These are phyloP conservation scores for Lepidium didymum DNA, from an alignment of 345 rosid species.

Conservation along the genomic window DNA sequence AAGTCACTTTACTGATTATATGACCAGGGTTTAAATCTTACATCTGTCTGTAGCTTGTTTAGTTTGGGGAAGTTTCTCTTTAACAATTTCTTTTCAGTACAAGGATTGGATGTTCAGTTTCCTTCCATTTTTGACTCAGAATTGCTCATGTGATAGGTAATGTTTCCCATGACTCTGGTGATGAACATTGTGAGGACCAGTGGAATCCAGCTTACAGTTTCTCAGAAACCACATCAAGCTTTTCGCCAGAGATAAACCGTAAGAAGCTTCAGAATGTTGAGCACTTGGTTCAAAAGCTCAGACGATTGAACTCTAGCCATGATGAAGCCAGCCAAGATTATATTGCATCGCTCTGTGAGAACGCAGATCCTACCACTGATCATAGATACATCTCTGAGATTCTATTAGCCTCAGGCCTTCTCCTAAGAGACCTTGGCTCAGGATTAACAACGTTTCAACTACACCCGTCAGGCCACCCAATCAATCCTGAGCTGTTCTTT, in stretches of 20 bases:
- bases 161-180: constrained; percentile 28
- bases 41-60: constrained; percentile 5
- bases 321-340: constrained; percentile 89
- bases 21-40: constrained; percentile 1
- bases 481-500: constrained; percentile 78
- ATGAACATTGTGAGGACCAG: constrained; percentile 40
- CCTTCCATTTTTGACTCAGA: constrained; percentile 24
- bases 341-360: constrained; percentile 89
- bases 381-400: constrained; percentile 94
- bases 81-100: not conserved
- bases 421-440: constrained; percentile 72
- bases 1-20: not conserved
- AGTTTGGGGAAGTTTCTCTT: not conserved
- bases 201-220: constrained; percentile 42
- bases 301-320: constrained; percentile 68
- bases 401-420: constrained; percentile 83
- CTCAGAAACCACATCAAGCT: constrained; percentile 33
- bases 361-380: constrained; percentile 54
- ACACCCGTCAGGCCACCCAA: constrained; percentile 80
- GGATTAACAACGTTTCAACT: constrained; percentile 61
- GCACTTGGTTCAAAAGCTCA: constrained; percentile 85
- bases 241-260: constrained; percentile 57
- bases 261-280: constrained; percentile 83
- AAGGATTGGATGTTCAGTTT: not conserved
- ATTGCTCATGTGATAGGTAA: constrained; percentile 37